Conservation (phyloP, 208 protist genomes). For the Leishmania tarentolae region DNA sequence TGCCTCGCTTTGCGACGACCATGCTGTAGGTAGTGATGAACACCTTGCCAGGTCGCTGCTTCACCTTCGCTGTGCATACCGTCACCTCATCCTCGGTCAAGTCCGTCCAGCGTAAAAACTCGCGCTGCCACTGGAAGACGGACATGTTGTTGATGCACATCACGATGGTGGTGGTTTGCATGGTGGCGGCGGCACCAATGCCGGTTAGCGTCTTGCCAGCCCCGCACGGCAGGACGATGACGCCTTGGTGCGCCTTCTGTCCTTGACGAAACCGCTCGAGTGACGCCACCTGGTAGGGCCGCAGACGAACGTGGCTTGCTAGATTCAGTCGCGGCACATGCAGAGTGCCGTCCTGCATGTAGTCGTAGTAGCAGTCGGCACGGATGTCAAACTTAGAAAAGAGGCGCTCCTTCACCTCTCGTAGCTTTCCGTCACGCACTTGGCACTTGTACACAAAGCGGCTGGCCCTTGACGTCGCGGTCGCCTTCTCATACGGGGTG, state of each 20-base stretch:
- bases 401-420: constrained; percentile 74
- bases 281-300: constrained; percentile 85
- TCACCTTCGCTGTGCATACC: constrained; percentile 84
- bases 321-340: constrained; percentile 63
- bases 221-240: constrained; percentile 99
- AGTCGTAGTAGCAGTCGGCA: constrained; percentile 89
- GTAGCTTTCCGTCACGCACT: constrained; percentile 66
- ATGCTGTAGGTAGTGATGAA: constrained; percentile 99
- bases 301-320: constrained; percentile 66
- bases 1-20: constrained; percentile 89
- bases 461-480: constrained; percentile 10
- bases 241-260: constrained; percentile 92
- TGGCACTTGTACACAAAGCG: constrained; percentile 84
- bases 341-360: constrained; percentile 68
- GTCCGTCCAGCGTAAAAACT: constrained; percentile 95
- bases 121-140: constrained; percentile 96
- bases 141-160: constrained; percentile 96
- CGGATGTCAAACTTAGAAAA: constrained; percentile 76
- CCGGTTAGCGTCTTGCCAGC: constrained; percentile 99
- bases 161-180: constrained; percentile 96
- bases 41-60: constrained; percentile 80
- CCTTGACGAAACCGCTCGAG: constrained; percentile 84
- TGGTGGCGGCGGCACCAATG: constrained; percentile 94
- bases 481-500: background rate
- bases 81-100: constrained; percentile 68